These are phyloP conservation scores for Eucalyptus erythrocorys DNA, from an alignment of 345 rosid species.

Conservation along the genomic window DNA sequence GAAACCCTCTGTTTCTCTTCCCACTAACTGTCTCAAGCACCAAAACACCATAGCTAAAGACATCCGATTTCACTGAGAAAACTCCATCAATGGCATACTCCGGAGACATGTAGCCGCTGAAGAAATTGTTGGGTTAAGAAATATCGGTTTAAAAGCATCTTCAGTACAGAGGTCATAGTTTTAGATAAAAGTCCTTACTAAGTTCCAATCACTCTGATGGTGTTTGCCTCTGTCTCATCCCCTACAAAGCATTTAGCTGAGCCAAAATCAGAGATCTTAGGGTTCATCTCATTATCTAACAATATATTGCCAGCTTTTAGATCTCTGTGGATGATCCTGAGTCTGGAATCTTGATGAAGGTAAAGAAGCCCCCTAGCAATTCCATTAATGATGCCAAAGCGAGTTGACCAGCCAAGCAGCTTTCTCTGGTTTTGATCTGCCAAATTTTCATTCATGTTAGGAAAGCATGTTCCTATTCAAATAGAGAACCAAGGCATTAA, in stretches of 20 bases:
- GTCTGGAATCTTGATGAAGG: conserved; percentile 26
- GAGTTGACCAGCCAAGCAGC: conserved; percentile 13
- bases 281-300: conserved; percentile 20
- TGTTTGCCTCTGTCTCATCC: conserved; percentile 9
- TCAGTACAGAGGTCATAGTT: background rate
- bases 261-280: conserved; percentile 25
- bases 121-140: background rate
- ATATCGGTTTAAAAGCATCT: background rate
- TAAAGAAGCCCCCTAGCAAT: conserved; percentile 25
- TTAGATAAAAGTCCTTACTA: conserved; percentile 3
- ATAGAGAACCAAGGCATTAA: background rate
- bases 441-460: background rate
- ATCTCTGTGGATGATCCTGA: conserved; percentile 21
- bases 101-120: conserved; percentile 22
- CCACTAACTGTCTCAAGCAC: conserved; percentile 23
- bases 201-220: conserved; percentile 20
- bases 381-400: conserved; percentile 11
- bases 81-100: conserved; percentile 22
- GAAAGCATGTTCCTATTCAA: background rate
- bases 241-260: conserved; percentile 12
- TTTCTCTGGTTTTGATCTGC: conserved; percentile 8
- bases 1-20: conserved; percentile 14
- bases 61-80: conserved; percentile 27
- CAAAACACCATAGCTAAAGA: conserved; percentile 23
- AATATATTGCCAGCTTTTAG: conserved; percentile 20